Evolutionary conservation across 1,284 basidiomycete species (phyloP).

Genomic region (Pyrrhoderma noxium): DNA sequence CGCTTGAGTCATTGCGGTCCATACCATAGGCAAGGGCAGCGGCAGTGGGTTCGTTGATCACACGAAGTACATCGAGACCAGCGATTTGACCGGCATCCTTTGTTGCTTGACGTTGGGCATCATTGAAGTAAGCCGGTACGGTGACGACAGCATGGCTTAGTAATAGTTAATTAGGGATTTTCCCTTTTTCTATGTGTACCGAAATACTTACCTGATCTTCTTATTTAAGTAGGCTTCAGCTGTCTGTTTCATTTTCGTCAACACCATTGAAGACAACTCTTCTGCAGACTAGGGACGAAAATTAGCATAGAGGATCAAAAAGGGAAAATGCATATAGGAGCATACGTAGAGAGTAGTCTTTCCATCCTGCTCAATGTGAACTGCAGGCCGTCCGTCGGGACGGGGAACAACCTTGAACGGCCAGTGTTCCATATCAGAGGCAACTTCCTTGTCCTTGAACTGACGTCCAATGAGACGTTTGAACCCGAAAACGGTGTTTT

Average conservation of each 20-base stretch:
- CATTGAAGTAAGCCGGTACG: conserved; percentile 98
- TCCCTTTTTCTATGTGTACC: background rate
- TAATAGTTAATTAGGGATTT: conserved; percentile 7
- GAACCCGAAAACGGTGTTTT: conserved; percentile 92
- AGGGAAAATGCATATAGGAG: conserved; percentile 18
- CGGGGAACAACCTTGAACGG: conserved; percentile 78
- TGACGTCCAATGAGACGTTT: conserved; percentile 96
- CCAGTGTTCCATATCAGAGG: conserved; percentile 84
- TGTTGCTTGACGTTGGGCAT: conserved; percentile 97
- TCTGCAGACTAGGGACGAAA: conserved; percentile 54
- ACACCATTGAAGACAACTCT: conserved; percentile 80
- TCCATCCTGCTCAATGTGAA: conserved; percentile 74
- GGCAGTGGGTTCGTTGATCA: conserved; percentile 98
- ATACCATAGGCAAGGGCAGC: conserved; percentile 97
- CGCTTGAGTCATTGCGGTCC: conserved; percentile 72
- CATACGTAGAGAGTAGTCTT: conserved; percentile 63
- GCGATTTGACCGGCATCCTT: conserved; percentile 97
- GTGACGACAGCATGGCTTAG: conserved; percentile 79
- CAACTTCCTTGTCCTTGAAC: conserved; percentile 89
- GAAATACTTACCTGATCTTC: conserved; percentile 80
- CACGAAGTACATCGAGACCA: conserved; percentile 93
- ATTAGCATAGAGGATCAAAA: conserved; percentile 8
- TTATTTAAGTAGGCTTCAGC: conserved; percentile 91
- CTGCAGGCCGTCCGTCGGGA: conserved; percentile 62
- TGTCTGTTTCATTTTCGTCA: conserved; percentile 95